Evolutionary conservation across 805 yeast species (phyloP), one percentile per base, ranked within the genome.

Genomic region (Komagataella populi): DNA sequence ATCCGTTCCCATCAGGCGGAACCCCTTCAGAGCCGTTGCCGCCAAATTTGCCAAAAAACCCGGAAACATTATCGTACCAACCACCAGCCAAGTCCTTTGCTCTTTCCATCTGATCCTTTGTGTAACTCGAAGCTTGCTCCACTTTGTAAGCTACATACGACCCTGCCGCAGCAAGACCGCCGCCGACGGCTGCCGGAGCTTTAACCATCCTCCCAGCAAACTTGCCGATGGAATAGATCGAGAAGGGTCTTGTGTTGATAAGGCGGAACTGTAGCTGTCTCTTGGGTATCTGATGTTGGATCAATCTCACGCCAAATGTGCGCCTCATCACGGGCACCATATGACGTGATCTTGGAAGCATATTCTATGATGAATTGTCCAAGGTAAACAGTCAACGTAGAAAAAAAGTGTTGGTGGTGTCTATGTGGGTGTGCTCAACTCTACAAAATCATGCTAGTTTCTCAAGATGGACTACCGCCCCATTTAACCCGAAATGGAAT

Each of bases 141-240:
- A 90, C 85, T 64, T 93, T 91, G 65, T 90, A 90, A 17, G 90
- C 88, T 49, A 91, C 82, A 62, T 89, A 93, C 2, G 96, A 84
- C 0, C 96, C 95, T 6, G 95, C 96, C 8, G 97, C 98, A 2
- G 95, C 96, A 43, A 89, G 66, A 0, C 96, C 89, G 6, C 95
- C 90, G 1, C 97, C 98, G 0, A 89, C 69, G 55, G 83, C 83
- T 0, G 88, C 91, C 0, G 97, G 96, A 1, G 84, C 64, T 55
- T 76, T 77, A 1, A 78, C 70, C 1, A 76, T 72, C 51, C 76
- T 76, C 0, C 77, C 76, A 4, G 83, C 67, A 0, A 81, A 64
- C 61, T 76, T 81, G 22, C 83, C 83, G 12, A 73, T 52, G n/a
- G 53, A 51, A 45, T 44, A 51, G 36, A 45, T 45, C 24, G 47